Percentiles rank a stretch among this genome's conserved stretches.
Evolutionary conservation across 2,329 filamentous ascomycete genomes (phyloP).

Genomic region (Epichloe amarillans): DNA sequence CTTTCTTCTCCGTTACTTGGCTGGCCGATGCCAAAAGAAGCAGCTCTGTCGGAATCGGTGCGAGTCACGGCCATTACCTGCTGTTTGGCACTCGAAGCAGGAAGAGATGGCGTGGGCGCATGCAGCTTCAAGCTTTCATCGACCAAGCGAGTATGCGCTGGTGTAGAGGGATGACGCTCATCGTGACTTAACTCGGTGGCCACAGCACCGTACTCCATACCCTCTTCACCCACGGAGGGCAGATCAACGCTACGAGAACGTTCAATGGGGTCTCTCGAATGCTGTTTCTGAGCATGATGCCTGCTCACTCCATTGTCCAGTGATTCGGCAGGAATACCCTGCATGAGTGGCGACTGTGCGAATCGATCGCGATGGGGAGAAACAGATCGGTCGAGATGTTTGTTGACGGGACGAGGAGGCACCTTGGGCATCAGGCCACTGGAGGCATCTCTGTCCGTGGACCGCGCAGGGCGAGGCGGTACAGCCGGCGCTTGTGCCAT

Average conservation of each 20-base stretch:
- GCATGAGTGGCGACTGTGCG: slow-evolving; percentile 76
- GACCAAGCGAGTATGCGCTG: slow-evolving; percentile 65
- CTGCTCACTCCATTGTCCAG: slow-evolving; percentile 22
- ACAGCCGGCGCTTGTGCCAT: slow-evolving; percentile 38
- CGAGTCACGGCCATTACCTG: slow-evolving; percentile 74
- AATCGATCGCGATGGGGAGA: slow-evolving; percentile 70
- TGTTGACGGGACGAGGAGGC: slow-evolving; percentile 62
- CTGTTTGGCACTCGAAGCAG: slow-evolving; percentile 67
- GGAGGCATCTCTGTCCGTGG: slow-evolving; percentile 31
- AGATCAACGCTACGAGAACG: slow-evolving; percentile 68
- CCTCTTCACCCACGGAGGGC: slow-evolving; percentile 80
- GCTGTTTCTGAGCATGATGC: slow-evolving; percentile 19
- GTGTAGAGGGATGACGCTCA: slow-evolving; percentile 29
- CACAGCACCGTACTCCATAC: slow-evolving; percentile 65
- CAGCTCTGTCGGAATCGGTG: slow-evolving; percentile 79
- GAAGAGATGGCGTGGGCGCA: slow-evolving; percentile 77
- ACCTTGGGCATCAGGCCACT: slow-evolving; percentile 46
- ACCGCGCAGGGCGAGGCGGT: slow-evolving; percentile 42
- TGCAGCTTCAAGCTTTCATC: slow-evolving; percentile 73
- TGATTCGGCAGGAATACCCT: slow-evolving; percentile 39
- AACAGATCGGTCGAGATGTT: slow-evolving; percentile 59
- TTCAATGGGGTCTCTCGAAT: slow-evolving; percentile 30
- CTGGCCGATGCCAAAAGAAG: slow-evolving; percentile 70
- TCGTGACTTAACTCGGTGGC: slow-evolving; percentile 26
- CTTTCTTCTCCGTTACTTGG: slow-evolving; percentile 39